Percentiles rank a stretch among this genome's conserved stretches.
Conservation (phyloP, 495 filamentous ascomycete genomes). For the Articulospora tetracladia region DNA sequence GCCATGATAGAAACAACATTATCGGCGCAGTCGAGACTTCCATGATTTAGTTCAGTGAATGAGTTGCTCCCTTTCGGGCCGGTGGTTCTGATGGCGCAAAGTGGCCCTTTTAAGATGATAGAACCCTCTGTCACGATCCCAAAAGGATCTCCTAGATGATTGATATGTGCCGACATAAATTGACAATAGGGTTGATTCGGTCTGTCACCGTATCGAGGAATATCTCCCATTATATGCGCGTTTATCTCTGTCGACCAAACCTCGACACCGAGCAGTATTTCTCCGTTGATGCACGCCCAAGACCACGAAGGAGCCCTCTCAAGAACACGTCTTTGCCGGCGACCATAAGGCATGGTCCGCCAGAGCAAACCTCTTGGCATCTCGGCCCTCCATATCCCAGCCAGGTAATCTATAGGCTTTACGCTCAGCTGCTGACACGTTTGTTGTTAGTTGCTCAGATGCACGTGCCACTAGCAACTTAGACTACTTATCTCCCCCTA, state of each 20-base stretch:
- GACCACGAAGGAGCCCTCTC: conserved; percentile 11
- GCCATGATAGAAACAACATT: not conserved
- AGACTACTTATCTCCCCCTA: too few relatives aligned
- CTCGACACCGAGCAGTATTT: too few relatives aligned
- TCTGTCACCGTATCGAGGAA: not conserved
- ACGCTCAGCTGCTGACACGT: not conserved
- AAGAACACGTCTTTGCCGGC: not conserved
- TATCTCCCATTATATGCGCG: not conserved
- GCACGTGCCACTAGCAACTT: too few relatives aligned
- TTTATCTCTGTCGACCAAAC: too few relatives aligned
- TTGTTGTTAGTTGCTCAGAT: too few relatives aligned
- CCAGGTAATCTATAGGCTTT: not conserved
- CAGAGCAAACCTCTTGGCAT: not conserved
- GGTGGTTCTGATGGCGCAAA: not conserved
- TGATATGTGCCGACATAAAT: not conserved
- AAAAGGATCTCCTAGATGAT: not conserved
- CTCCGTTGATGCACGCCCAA: conserved; percentile 3
- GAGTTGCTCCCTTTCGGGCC: conserved; percentile 1
- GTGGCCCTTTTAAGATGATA: not conserved
- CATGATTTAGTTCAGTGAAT: not conserved
- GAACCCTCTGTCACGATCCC: not conserved
- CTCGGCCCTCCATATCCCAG: not conserved
- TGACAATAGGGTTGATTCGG: not conserved
- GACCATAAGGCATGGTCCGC: not conserved
- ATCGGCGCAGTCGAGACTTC: not conserved